These are phyloP conservation scores for Shiraia sp. DNA, from an alignment of 2,329 filamentous ascomycete species.

Conservation along the genomic window DNA sequence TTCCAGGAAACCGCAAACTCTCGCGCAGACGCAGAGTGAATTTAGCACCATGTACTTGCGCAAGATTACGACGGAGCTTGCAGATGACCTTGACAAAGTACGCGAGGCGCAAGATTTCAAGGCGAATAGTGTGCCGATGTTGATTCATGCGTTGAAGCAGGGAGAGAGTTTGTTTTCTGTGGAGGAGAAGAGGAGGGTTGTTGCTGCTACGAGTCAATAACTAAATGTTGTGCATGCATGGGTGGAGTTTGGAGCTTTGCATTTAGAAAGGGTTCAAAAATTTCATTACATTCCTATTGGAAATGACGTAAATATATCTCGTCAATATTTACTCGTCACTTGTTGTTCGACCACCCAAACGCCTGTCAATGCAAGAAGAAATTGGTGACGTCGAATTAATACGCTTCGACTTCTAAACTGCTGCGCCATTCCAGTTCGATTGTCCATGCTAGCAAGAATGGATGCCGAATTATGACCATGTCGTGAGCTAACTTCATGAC, in stretches of 20 bases:
- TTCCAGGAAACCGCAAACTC: constrained; percentile 4
- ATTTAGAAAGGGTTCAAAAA: constrained; percentile 3
- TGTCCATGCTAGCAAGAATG: constrained; percentile 87
- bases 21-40: constrained; percentile 21
- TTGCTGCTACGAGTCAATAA: constrained; percentile 20
- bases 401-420: constrained; percentile 34
- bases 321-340: no score
- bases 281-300: not conserved
- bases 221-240: constrained; percentile 4
- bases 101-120: constrained; percentile 72
- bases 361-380: constrained; percentile 2
- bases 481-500: constrained; percentile 79
- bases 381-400: constrained; percentile 10
- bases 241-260: constrained; percentile 21
- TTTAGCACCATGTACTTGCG: constrained; percentile 73
- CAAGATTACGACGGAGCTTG: constrained; percentile 69
- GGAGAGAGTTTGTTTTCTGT: constrained; percentile 64
- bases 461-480: constrained; percentile 96
- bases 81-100: constrained; percentile 73
- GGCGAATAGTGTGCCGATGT: constrained; percentile 62
- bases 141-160: constrained; percentile 70
- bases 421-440: constrained; percentile 86
- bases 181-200: constrained; percentile 55
- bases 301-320: no score
- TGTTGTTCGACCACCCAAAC: constrained; percentile 2